Evolutionary conservation across 768 basidiomycete species (phyloP).

Genomic region (Cyclocybe cylindracea): DNA sequence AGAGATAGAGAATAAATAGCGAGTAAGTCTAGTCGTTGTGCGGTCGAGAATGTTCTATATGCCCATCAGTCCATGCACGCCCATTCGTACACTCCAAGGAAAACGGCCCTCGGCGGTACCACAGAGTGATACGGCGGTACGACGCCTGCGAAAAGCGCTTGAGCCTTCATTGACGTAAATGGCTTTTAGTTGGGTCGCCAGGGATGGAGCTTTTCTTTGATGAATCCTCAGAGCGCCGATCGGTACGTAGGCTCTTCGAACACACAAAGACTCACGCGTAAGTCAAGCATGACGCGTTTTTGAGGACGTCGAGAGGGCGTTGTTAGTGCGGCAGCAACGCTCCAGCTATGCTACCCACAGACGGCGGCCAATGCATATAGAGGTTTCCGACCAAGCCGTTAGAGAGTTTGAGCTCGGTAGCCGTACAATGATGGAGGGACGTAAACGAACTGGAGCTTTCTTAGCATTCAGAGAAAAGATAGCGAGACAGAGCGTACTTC

Average conservation of each 20-base stretch:
- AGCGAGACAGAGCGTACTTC: conserved; percentile 34
- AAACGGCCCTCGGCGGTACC: conserved; percentile 96
- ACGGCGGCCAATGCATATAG: conserved; percentile 78
- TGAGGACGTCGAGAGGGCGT: conserved; percentile 96
- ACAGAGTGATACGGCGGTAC: conserved; percentile 91
- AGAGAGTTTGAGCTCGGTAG: conserved; percentile 67
- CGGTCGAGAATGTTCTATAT: conserved; percentile 14
- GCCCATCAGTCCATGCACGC: conserved; percentile 52
- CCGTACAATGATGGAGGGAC: conserved; percentile 93
- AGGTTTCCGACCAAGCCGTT: conserved; percentile 49
- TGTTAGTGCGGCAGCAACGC: conserved; percentile 83
- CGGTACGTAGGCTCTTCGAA: neutral
- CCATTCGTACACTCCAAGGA: conserved; percentile 96
- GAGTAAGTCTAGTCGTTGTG: too few relatives aligned
- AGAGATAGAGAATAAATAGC: too few relatives aligned
- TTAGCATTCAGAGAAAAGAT: conserved; percentile 22
- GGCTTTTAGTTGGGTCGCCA: conserved; percentile 53
- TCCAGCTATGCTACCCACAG: conserved; percentile 90
- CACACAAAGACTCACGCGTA: conserved; percentile 54
- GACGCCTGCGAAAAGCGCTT: conserved; percentile 82
- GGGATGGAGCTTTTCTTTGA: conserved; percentile 50
- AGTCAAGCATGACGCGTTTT: conserved; percentile 95
- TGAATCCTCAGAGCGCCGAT: conserved; percentile 40
- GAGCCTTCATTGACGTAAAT: conserved; percentile 77
- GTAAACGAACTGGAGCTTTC: conserved; percentile 75